phyloP scores from a whole-genome alignment of 768 basidiomycete species.

The Brasilioporus rufonigricans region DNA sequence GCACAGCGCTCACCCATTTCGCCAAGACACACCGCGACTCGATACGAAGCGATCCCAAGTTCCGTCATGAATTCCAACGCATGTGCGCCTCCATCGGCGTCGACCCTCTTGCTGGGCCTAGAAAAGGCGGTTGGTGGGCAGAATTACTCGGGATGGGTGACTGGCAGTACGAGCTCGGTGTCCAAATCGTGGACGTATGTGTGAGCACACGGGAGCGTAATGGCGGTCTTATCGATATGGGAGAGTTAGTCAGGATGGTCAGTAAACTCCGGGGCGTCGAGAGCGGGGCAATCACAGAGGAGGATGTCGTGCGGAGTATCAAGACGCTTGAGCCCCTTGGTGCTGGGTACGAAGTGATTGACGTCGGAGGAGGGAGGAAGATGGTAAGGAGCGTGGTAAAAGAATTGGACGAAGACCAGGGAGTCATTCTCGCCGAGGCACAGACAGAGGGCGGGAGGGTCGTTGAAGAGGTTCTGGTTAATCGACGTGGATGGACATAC shows the following conservation, averaged over 20 bases:
- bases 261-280: constrained; percentile 69
- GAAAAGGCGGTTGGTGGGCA: constrained; percentile 89
- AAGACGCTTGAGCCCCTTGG: too few species aligned
- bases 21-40: constrained; percentile 80
- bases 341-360: too few species aligned
- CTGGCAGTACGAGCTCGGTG: too few species aligned
- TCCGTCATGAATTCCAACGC: too few species aligned
- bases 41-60: constrained; percentile 78
- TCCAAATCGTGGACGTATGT: too few species aligned
- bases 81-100: constrained; percentile 96
- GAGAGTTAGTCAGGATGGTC: constrained; percentile 78
- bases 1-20: constrained; percentile 74
- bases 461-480: constrained; percentile 58
- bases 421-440: constrained; percentile 74
- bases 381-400: constrained; percentile 89
- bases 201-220: too few species aligned
- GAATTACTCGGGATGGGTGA: constrained; percentile 80
- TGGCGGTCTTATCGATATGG: too few species aligned
- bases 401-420: constrained; percentile 88
- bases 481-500: constrained; percentile 68
- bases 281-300: constrained; percentile 73
- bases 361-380: constrained; percentile 63
- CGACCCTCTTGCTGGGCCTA: constrained; percentile 86
- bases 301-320: constrained; percentile 81
- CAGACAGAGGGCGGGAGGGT: constrained; percentile 68